Percentiles rank a stretch among this genome's conserved stretches.
Evolutionary conservation across 2,329 filamentous ascomycete genomes (phyloP).

Genomic region (Ophiostoma pallidulum): DNA sequence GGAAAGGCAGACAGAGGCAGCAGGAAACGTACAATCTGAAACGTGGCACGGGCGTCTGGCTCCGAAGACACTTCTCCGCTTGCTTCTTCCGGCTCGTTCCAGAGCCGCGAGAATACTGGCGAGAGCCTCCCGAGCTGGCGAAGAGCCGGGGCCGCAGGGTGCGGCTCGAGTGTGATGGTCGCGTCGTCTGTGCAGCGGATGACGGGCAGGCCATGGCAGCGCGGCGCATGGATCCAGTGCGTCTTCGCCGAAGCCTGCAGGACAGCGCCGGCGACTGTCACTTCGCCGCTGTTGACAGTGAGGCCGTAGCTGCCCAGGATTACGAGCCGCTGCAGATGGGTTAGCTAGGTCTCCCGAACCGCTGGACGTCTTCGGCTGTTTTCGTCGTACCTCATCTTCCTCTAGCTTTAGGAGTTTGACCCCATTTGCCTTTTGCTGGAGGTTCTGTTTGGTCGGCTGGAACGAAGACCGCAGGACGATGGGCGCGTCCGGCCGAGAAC

Average conservation of each 20-base stretch:
- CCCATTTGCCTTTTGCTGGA: constrained; percentile 30
- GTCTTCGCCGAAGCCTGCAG: constrained; percentile 34
- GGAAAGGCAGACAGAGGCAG: neutral
- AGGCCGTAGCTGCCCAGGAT: constrained; percentile 61
- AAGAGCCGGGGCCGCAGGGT: constrained; percentile 39
- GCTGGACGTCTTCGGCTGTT: neutral
- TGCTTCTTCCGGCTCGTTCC: constrained; percentile 40
- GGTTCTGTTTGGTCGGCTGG: constrained; percentile 34
- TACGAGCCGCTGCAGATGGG: constrained; percentile 41
- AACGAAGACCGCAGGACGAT: constrained; percentile 38
- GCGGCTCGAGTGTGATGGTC: constrained; percentile 46
- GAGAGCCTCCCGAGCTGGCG: constrained; percentile 49
- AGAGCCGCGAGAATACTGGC: constrained; percentile 57
- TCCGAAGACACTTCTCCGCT: constrained; percentile 58
- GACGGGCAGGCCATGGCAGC: constrained; percentile 60
- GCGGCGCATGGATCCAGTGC: constrained; percentile 54
- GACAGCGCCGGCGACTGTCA: constrained; percentile 56
- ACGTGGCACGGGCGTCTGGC: constrained; percentile 21
- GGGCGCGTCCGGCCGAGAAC: constrained; percentile 3
- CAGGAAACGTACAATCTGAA: constrained; percentile 7
- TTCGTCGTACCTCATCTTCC: constrained; percentile 38
- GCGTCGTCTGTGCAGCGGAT: constrained; percentile 45
- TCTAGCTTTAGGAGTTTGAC: constrained; percentile 33
- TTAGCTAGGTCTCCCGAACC: too few relatives aligned
- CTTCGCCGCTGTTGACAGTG: constrained; percentile 48